Base-by-base conservation (phyloP, 805 yeast genomes). In the Kodamaea restingae region DNA sequence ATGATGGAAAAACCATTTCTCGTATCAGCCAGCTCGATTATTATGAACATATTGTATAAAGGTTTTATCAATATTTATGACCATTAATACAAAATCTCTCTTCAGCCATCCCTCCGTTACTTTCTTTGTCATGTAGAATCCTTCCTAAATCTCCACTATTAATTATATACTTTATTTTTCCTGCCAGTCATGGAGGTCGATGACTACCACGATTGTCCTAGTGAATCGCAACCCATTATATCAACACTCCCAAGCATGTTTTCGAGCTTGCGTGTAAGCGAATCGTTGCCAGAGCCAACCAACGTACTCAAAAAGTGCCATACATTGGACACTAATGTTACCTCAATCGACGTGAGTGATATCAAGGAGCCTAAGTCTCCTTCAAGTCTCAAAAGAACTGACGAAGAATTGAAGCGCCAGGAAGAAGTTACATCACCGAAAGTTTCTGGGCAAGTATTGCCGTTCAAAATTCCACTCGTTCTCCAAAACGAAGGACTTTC, bases 401-500 rank as follows among this genome's bases (percentile, higher is more conserved):
- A 6, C 8, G 22, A 20, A 6, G 8, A 20, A 20, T 8, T 6
- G 22, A 20, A 8, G 22, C 5, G 5, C 8, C 22, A 20, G 22
- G 22, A 5, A 17, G 12, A 27, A 10, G 15, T 12, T 4, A 27
- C 10, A 27, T 5, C 31, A 11, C 18, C 17, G 10, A 24, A 32
- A 27, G 25, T 15, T 18, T 26, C 32, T 3, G 22, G n/a, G n/a
- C n/a, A 20, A 20, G 7, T 8, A 6, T n/a, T 32, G 14, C 35
- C 20, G 3, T 32, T 37, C 8, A 38, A 30, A 32, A 41, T 32
- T 25, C 41, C 41, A 8, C 26, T 33, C n/a, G 32, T 38, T 6
- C 18, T 32, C 4, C 35, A 32, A 20, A 29, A 35, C 12, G 35
- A 33, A 20, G 95, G 95, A 0, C 53, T 85, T 11, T 73, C 80